These are phyloP conservation scores for Gnomoniopsis sp. DNA, from an alignment of 2,329 filamentous ascomycete species.

Conservation along the genomic window DNA sequence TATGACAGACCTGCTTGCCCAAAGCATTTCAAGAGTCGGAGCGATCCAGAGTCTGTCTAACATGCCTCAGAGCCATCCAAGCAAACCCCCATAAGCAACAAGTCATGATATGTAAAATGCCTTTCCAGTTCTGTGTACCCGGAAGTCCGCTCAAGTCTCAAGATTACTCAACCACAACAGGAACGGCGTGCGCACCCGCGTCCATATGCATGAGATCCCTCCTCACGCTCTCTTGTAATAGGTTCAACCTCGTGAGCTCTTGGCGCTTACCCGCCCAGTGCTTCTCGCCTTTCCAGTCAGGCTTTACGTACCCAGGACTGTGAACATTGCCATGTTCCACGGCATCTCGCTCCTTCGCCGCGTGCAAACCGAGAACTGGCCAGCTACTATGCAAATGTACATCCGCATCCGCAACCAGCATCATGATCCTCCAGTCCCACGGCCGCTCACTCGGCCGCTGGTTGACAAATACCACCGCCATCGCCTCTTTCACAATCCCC, in stretches of 20 bases:
- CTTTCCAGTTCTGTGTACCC: background rate
- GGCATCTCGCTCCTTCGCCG: background rate
- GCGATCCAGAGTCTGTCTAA: no score
- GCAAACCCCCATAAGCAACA: background rate
- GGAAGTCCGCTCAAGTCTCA: background rate
- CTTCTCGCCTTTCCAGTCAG: background rate
- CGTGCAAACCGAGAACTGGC: constrained; percentile 19
- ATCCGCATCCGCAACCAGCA: constrained; percentile 22
- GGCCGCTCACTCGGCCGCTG: constrained; percentile 25
- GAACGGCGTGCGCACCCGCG: background rate
- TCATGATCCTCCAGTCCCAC: constrained; percentile 34
- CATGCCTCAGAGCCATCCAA: background rate
- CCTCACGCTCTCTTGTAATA: constrained; percentile 13
- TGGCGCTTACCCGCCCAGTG: background rate
- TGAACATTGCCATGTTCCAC: background rate
- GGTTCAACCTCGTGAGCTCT: background rate
- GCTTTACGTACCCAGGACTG: background rate
- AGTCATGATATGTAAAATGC: background rate
- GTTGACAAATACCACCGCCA: constrained; percentile 29
- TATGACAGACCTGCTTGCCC: no score
- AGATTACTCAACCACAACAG: background rate
- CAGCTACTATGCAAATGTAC: constrained; percentile 18
- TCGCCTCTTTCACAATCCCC: constrained; percentile 32
- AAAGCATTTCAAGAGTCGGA: no score
- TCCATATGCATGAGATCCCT: constrained; percentile 11